Percentiles rank a stretch among this genome's conserved stretches.
Evolutionary conservation across 139 green algal species (phyloP).

Genomic region (Auxenochlorella pyrenoidosa): DNA sequence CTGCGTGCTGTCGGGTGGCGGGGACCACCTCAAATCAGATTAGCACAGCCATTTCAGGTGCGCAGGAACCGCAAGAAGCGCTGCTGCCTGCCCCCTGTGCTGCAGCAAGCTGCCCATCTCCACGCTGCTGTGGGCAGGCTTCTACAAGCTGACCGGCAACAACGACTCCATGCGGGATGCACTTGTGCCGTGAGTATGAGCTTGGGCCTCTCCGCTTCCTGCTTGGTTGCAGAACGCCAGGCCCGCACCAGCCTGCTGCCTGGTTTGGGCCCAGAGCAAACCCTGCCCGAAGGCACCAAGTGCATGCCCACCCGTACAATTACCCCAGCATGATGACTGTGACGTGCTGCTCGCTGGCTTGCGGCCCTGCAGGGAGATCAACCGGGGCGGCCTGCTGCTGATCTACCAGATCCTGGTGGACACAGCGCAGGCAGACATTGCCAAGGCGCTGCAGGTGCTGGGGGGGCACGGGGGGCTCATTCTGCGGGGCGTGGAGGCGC

Average conservation of each 20-base stretch:
- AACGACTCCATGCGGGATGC: constrained; percentile 41
- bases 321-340: too few relatives aligned
- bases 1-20: too few relatives aligned
- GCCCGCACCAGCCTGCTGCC: background rate
- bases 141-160: constrained; percentile 44
- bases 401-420: constrained; percentile 57
- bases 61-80: too few relatives aligned
- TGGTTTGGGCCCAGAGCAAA: background rate
- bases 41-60: too few relatives aligned
- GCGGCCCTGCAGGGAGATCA: constrained; percentile 44
- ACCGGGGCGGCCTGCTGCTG: constrained; percentile 42
- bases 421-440: constrained; percentile 25
- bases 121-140: constrained; percentile 26
- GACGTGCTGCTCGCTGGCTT: background rate
- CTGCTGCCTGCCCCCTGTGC: background rate
- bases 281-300: background rate
- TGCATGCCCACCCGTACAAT: background rate
- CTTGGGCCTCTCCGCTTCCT: background rate
- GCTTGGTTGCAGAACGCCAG: too few relatives aligned
- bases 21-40: background rate
- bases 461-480: too few relatives aligned
- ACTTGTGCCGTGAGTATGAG: constrained; percentile 46
- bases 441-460: constrained; percentile 29
- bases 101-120: constrained; percentile 34
- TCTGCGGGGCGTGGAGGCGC: too few relatives aligned